Evolutionary conservation across 2,329 filamentous ascomycete genomes (phyloP).

Genomic region (Phialemonium atrogriseum): DNA sequence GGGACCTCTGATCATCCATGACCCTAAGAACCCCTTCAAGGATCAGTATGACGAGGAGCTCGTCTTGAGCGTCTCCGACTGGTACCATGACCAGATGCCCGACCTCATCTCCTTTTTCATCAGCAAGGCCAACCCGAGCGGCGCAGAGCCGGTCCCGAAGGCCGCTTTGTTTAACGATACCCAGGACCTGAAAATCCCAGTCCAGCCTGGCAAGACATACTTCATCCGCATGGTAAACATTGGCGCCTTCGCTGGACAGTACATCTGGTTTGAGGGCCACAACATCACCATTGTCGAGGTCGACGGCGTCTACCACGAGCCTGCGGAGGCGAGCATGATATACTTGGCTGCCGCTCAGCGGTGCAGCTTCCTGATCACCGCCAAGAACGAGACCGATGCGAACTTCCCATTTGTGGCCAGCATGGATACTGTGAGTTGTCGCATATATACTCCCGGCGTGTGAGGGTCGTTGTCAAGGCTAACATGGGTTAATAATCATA

Average conservation of each 20-base stretch:
- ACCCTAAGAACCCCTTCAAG: slow-evolving; percentile 49
- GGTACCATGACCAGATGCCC: slow-evolving; percentile 57
- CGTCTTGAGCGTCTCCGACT: slow-evolving; percentile 57
- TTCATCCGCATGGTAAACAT: slow-evolving; percentile 66
- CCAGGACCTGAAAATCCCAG: slow-evolving; percentile 46
- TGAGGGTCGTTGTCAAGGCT: not conserved
- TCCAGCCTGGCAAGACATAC: slow-evolving; percentile 63
- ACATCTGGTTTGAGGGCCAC: slow-evolving; percentile 59
- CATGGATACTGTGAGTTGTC: slow-evolving; percentile 53
- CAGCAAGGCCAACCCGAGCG: slow-evolving; percentile 45
- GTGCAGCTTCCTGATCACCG: slow-evolving; percentile 53
- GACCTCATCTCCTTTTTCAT: slow-evolving; percentile 40
- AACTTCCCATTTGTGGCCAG: slow-evolving; percentile 63
- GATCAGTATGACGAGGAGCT: slow-evolving; percentile 54
- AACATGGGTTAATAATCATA: slow-evolving; percentile 16
- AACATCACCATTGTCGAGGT: slow-evolving; percentile 64
- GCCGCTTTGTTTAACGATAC: slow-evolving; percentile 65
- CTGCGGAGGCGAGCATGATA: slow-evolving; percentile 50
- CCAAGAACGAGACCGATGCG: slow-evolving; percentile 47
- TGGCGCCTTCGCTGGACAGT: slow-evolving; percentile 61
- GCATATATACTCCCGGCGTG: slow-evolving; percentile 3
- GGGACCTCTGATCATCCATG: slow-evolving; percentile 56
- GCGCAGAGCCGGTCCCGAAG: slow-evolving; percentile 59
- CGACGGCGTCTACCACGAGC: slow-evolving; percentile 62
- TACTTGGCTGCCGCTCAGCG: slow-evolving; percentile 63